Conservation (phyloP, 106 monocot species). For the Dactylorhiza incarnata region DNA sequence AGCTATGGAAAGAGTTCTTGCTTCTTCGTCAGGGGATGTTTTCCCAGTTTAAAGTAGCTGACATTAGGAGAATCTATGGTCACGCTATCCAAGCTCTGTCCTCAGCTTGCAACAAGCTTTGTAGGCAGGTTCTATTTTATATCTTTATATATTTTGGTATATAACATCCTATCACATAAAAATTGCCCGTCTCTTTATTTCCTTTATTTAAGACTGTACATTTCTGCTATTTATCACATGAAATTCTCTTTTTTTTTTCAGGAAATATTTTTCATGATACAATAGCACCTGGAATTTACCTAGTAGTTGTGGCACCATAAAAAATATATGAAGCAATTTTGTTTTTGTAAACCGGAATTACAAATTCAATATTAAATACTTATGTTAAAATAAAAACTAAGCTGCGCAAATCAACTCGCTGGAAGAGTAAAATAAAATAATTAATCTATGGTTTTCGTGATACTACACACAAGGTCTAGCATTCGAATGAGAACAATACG, state of each 20-base stretch:
- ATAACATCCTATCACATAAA: background rate
- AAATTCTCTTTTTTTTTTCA: background rate
- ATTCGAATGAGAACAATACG: no score
- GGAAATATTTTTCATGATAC: background rate
- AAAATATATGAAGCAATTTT: no score
- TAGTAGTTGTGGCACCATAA: no score
- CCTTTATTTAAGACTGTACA: background rate
- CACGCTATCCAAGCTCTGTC: conserved; percentile 86
- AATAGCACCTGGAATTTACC: no score
- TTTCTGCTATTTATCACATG: background rate
- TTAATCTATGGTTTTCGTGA: no score
- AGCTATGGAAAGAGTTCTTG: conserved; percentile 86
- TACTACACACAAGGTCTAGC: no score
- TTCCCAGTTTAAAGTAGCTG: conserved; percentile 87
- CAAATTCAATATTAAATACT: no score
- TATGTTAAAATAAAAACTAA: no score
- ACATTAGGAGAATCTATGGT: conserved; percentile 57
- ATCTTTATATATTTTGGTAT: conserved; percentile 6
- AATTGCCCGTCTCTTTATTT: background rate
- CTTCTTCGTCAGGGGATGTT: conserved; percentile 67
- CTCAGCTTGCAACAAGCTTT: conserved; percentile 63
- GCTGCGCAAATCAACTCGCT: no score
- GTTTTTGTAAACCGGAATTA: no score
- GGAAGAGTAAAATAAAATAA: no score
- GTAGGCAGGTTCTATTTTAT: conserved; percentile 78